Evolutionary conservation across 1,284 basidiomycete species (phyloP).

Genomic region (Leccinum fuscescens): DNA sequence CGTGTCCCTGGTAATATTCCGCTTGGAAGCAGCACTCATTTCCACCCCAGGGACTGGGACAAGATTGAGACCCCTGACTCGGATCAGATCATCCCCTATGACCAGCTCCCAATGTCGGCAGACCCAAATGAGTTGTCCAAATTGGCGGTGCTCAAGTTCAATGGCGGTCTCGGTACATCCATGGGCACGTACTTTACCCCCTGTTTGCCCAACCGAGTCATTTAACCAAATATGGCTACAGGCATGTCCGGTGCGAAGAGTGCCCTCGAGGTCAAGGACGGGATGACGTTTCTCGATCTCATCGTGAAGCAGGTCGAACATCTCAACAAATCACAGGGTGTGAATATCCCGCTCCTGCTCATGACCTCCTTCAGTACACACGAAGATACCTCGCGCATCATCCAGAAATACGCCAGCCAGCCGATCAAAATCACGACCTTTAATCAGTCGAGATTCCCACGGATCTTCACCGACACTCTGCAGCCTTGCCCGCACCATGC

Average conservation of each 20-base stretch:
- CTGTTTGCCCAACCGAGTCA: background rate
- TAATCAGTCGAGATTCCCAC: conserved; percentile 96
- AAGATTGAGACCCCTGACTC: conserved; percentile 88
- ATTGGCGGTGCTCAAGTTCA: conserved; percentile 96
- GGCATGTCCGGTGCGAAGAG: conserved; percentile 89
- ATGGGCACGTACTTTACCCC: conserved; percentile 63
- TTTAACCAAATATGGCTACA: conserved; percentile 25
- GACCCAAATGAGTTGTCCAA: conserved; percentile 80
- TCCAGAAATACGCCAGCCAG: conserved; percentile 97
- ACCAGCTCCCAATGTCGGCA: conserved; percentile 59
- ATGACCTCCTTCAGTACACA: conserved; percentile 99
- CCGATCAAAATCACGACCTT: conserved; percentile 90
- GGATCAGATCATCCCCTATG: conserved; percentile 89
- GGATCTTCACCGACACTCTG: conserved; percentile 90
- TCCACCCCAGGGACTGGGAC: conserved; percentile 80
- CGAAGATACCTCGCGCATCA: conserved; percentile 92
- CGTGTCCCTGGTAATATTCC: conserved; percentile 33
- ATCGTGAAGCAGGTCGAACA: conserved; percentile 93
- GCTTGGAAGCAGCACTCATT: conserved; percentile 15
- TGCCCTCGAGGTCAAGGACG: conserved; percentile 87
- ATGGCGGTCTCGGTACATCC: conserved; percentile 95
- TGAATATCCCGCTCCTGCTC: conserved; percentile 91
- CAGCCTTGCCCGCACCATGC: conserved; percentile 71
- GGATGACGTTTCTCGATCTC: conserved; percentile 97
- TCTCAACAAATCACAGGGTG: conserved; percentile 63